Base-by-base conservation (phyloP, 169 alveolate genomes). In the Plasmodium gaboni region DNA sequence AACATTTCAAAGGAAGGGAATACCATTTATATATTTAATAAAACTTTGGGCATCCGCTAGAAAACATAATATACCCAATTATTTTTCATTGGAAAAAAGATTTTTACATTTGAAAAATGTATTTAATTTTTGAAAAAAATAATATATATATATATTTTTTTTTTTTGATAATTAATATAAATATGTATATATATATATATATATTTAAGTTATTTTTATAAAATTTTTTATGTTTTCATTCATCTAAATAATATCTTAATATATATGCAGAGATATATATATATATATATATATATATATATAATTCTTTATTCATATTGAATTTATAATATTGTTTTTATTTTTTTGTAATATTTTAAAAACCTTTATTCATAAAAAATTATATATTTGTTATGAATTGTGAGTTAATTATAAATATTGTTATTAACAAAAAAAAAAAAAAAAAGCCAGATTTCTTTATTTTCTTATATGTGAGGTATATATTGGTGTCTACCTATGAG, bases 1-100 rank as follows among this genome's bases (percentile, higher is more conserved):
- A 69, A 80, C 90, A 13, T 68, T 80, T 71, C 90, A 80, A 65
- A 80, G 42, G 26, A 67, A 48, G 26, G 90, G 90, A 22, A 63
- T 68, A 19, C 90, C 90, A 55, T 80, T 80, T 80, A 72, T 68
- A 68, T 26, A n/a, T 55, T 63, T 80, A 63, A 51, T 68, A 15
- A 69, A 57, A n/a, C 51, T 80, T 32, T 80, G 90, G 90, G 51
- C 26, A 57, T 57, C 69, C 48, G 90, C 90, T 2, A 67, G 24
- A 80, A 68, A 68, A 80, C 53, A 61, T 46, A 65, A 68, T 38
- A 61, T 80, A 22, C 73, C 19, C 17, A 80, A 80, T 80, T 80
- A 80, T 80, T 73, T 80, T 13, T 44, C 90, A 8, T 32, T 80
- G 19, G 17, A 69, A 24, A 72, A 42, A 9, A 80, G 90, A 26